Evolutionary conservation across 1,139 yeast species (phyloP).

Genomic region (Blastobotrys ciferrii): DNA sequence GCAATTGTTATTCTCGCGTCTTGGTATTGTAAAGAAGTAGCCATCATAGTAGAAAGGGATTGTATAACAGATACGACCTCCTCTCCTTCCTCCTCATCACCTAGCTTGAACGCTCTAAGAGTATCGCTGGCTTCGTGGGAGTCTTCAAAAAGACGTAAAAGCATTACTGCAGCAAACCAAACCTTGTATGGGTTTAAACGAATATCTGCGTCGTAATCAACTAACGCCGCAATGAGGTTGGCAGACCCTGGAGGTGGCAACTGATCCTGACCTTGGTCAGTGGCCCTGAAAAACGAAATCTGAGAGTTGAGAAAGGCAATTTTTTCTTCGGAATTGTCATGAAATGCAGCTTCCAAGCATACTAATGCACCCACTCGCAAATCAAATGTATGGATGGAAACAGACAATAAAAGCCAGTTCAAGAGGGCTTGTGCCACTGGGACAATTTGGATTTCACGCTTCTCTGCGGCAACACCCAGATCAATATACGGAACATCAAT

Average conservation of each 20-base stretch:
- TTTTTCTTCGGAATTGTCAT: constrained; percentile 62
- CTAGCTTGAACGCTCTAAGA: constrained; percentile 59
- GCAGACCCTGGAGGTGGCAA: constrained; percentile 25
- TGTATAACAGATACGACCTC: constrained; percentile 75
- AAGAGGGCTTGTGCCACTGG: constrained; percentile 76
- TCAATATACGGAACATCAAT: constrained; percentile 92
- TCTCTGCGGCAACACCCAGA: constrained; percentile 59
- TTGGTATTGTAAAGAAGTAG: constrained; percentile 58
- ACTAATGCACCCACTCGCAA: constrained; percentile 68
- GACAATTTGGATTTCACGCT: constrained; percentile 36
- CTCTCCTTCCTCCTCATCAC: constrained; percentile 63
- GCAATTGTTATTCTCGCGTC: constrained; percentile 81
- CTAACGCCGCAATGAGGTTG: constrained; percentile 64
- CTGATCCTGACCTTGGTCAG: constrained; percentile 6
- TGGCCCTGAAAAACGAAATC: constrained; percentile 45
- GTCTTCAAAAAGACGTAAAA: constrained; percentile 63
- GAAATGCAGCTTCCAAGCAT: constrained; percentile 66
- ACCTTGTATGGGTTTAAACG: constrained; percentile 79
- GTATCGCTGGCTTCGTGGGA: constrained; percentile 48
- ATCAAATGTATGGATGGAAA: constrained; percentile 82
- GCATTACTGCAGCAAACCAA: constrained; percentile 78
- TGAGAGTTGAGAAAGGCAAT: constrained; percentile 62
- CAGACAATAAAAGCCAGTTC: constrained; percentile 76
- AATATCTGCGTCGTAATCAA: constrained; percentile 75
- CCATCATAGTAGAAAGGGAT: constrained; percentile 72